A percentile compares a stretch with the other conserved stretches of the same genome.
Conservation (phyloP, 1,284 basidiomycete species). For the Cerioporus squamosus region DNA sequence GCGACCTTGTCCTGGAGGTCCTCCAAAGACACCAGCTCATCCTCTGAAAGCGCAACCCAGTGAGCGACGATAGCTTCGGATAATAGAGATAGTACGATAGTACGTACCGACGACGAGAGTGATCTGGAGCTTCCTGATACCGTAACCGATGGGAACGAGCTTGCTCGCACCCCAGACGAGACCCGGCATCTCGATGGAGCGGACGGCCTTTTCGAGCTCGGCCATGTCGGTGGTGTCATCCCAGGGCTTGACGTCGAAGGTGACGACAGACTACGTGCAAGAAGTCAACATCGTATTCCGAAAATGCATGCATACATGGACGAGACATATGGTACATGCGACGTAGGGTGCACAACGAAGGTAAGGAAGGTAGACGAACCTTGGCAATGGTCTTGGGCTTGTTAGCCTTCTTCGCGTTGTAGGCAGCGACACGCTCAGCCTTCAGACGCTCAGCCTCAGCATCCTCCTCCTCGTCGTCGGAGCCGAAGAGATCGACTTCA, state of each 20-base stretch:
- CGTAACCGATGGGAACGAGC: slow-evolving; percentile 93
- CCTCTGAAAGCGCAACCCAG: slow-evolving; percentile 58
- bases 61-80: background rate
- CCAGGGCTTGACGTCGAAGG: slow-evolving; percentile 98
- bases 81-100: background rate
- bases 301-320: slow-evolving; percentile 16
- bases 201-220: slow-evolving; percentile 82
- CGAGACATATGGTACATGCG: slow-evolving; percentile 2
- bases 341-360: background rate
- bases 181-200: slow-evolving; percentile 89
- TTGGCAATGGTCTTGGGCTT: slow-evolving; percentile 93
- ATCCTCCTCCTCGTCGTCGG: slow-evolving; percentile 91
- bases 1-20: slow-evolving; percentile 91
- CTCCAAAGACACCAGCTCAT: slow-evolving; percentile 93
- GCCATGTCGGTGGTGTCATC: slow-evolving; percentile 99
- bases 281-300: slow-evolving; percentile 26
- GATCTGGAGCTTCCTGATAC: slow-evolving; percentile 92
- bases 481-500: slow-evolving; percentile 91
- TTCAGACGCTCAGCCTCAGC: slow-evolving; percentile 95
- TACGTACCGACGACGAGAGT: slow-evolving; percentile 89
- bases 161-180: slow-evolving; percentile 95
- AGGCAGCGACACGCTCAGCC: slow-evolving; percentile 93
- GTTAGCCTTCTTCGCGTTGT: slow-evolving; percentile 91
- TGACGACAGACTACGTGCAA: slow-evolving; percentile 81
- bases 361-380: slow-evolving; percentile 49